Conservation (phyloP, 208 protist species). For the Leishmania lainsoni region DNA sequence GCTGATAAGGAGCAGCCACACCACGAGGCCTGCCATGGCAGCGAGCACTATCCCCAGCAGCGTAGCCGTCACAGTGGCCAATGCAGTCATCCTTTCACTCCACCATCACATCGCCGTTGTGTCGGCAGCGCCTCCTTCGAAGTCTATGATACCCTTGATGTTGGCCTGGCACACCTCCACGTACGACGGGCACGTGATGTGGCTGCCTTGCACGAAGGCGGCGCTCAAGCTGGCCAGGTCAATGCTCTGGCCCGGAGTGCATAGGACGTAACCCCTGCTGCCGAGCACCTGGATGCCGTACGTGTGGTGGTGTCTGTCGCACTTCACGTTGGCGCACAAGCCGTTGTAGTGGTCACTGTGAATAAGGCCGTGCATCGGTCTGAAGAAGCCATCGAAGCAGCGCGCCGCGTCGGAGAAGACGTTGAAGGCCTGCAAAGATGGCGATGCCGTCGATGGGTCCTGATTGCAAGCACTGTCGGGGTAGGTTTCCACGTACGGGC, state of each 20-base stretch:
- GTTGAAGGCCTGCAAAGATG: neutral
- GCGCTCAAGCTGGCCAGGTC: neutral
- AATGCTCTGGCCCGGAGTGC: neutral
- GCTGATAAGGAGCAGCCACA: too few species aligned
- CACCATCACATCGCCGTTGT: too few species aligned
- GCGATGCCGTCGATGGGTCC: neutral
- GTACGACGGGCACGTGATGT: slow-evolving; percentile 3
- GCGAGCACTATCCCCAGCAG: too few species aligned
- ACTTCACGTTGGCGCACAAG: slow-evolving; percentile 10
- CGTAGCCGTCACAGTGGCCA: too few species aligned
- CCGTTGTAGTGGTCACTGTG: neutral
- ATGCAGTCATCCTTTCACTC: too few species aligned
- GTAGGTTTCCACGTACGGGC: neutral
- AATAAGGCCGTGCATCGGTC: too few species aligned
- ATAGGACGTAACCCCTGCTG: neutral
- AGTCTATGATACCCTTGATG: too few species aligned
- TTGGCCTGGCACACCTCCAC: slow-evolving; percentile 5
- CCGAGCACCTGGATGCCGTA: slow-evolving; percentile 3
- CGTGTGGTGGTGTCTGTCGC: neutral
- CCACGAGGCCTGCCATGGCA: too few species aligned
- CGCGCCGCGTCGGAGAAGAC: slow-evolving; percentile 2
- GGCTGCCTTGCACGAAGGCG: neutral
- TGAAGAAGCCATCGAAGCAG: slow-evolving; percentile 2
- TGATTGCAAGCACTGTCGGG: neutral
- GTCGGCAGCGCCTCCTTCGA: too few species aligned